Evolutionary conservation across 2,329 filamentous ascomycete species (phyloP).

Genomic region (Ilyonectria destructans): DNA sequence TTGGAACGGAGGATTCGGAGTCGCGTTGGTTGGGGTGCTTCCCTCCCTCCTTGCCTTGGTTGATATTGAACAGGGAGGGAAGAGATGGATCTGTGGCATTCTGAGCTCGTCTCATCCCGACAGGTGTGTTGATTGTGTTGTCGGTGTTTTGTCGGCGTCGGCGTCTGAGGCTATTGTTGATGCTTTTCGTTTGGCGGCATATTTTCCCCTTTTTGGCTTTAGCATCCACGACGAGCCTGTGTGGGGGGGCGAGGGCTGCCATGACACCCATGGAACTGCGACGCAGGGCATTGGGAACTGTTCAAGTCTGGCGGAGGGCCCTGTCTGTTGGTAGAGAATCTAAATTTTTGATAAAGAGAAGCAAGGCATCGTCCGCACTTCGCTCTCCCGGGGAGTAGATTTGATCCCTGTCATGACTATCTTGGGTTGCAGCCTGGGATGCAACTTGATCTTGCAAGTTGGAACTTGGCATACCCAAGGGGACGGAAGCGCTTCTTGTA

Average conservation of each 20-base stretch:
- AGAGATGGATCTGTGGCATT: conserved; percentile 36
- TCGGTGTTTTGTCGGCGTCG: conserved; percentile 53
- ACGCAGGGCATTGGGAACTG: conserved; percentile 17
- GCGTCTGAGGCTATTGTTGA: conserved; percentile 50
- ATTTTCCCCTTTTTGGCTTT: conserved; percentile 37
- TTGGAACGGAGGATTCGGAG: conserved; percentile 36
- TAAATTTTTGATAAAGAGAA: conserved; percentile 50
- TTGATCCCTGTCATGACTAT: background rate
- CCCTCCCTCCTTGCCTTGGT: conserved; percentile 26
- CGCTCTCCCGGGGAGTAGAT: background rate
- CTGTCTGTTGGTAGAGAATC: conserved; percentile 42
- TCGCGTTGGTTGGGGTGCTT: conserved; percentile 14
- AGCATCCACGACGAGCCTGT: conserved; percentile 29
- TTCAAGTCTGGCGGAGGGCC: conserved; percentile 31
- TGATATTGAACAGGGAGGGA: conserved; percentile 34
- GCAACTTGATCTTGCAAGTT: background rate
- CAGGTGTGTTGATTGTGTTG: conserved; percentile 42
- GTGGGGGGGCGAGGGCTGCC: conserved; percentile 15
- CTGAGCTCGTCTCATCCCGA: conserved; percentile 36
- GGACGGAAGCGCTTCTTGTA: conserved; percentile 3
- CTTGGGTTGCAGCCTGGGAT: background rate
- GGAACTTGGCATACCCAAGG: background rate
- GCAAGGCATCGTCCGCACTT: conserved; percentile 26
- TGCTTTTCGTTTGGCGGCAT: conserved; percentile 43
- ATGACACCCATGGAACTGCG: conserved; percentile 23